Base-by-base conservation (phyloP, 208 protist species). In the Acanthamoeba castellanii region DNA sequence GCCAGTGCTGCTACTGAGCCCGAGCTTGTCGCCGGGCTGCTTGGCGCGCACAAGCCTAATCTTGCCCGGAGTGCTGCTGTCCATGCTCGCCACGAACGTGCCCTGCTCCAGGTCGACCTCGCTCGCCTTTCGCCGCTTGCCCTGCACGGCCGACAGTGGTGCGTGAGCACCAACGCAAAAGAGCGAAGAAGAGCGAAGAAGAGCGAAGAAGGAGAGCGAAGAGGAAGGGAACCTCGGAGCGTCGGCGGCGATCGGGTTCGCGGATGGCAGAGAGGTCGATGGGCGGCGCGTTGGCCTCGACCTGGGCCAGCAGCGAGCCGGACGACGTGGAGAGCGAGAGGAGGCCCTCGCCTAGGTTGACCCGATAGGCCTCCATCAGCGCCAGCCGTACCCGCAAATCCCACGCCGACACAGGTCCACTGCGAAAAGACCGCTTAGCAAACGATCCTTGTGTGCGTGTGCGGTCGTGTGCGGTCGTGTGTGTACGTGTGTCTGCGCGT, bases 271-370 rank as follows among this genome's bases (percentile, higher is more conserved):
- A 25, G 37, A 11, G 11, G 74, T 82, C 74, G 74, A 42, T 34
- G 34, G 37, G 16, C 37, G 74, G 37, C 6, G 74, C 74, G 32
- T 27, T 42, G 42, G 74, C 42, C 74, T 82, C 74, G 9, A 82
- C 74, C 74, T 82, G 74, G 42, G 74, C 74, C 74, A 82, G 74
- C 74, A 82, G 37, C 14, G 74, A 82, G 42, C 34, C 74, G 22
- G 74, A 82, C 22, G 74, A 82, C 27, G 74, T 30, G 18, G 32
- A 72, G 64, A 72, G 64, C 64, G 64, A 72, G 64, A 72, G 74
- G 1, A 82, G 32, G 74, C 74, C 74, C 34, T 82, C 74, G 37
- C 37, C 74, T 0, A 82, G 32, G 42, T 82, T 82, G 74, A 82
- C 25, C 5, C 74, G 32, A 34, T 82, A 82, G 42, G 74, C 74